Evolutionary conservation across 1,139 yeast species (phyloP), one percentile per base, ranked within the genome.

Genomic region (Arxiozyma slooffiae): DNA sequence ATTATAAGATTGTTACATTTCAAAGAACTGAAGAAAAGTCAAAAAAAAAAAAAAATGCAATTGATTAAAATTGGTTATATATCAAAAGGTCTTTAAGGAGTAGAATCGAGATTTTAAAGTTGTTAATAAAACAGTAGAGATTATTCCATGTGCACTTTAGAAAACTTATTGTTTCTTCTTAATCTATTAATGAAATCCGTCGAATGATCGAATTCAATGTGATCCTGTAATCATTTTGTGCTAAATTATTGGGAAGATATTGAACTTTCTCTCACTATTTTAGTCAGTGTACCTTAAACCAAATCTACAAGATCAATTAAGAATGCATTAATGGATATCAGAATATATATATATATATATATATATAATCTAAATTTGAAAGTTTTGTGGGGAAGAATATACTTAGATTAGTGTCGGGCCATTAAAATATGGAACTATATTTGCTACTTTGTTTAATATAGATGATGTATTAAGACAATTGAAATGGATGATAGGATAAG

Each of bases 341-440:
- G 47, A n/a, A n/a, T n/a, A n/a, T n/a, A n/a, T n/a, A n/a, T n/a
- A n/a, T n/a, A n/a, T n/a, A n/a, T n/a, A n/a, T n/a, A n/a, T n/a
- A n/a, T n/a, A n/a, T n/a, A n/a, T n/a, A n/a, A n/a, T n/a, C n/a
- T n/a, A n/a, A n/a, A n/a, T n/a, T n/a, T n/a, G n/a, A n/a, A n/a
- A 68, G 3, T 72, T 70, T 24, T 66, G 71, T 38, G 20, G 30
- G 4, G 62, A 63, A 18, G 67, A 70, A 11, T 80, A 85, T 0
- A 73, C 74, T 50, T 88, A 96, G 96, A 80, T 88, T 55, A 88
- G 88, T 62, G 75, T 80, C 18, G 96, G 96, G 0, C 96, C 96
- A 0, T 71, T 88, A 55, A 88, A 88, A 66, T 88, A 88, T 68
- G 96, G 96, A 0, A 80, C 88, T 4, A 89, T 90, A 1, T 94